Base-by-base conservation (phyloP, 306 rosid genomes). In the Lathyrus sativus region DNA sequence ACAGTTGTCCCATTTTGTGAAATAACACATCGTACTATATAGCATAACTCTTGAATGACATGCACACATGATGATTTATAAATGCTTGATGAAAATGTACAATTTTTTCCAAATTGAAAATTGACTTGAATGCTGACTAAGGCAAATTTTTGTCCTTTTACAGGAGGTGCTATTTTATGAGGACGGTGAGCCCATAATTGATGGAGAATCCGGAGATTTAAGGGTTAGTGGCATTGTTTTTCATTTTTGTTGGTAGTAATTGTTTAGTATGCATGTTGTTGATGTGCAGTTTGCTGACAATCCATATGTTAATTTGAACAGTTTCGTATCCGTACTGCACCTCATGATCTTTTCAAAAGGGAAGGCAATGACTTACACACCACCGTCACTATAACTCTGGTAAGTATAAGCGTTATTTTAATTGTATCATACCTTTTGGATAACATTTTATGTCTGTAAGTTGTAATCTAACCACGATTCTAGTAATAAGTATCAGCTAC, bases 111-210 rank as follows among this genome's bases (percentile, higher is more conserved):
- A 12, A 42, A 24, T 38, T 55, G 14, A 48, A 19, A 29, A 56
- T 22, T 33, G 26, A 38, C 24, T 59, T 33, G 19, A 57, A 73
- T 50, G 39, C 71, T 50, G 33, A 18, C 7, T 39, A 41, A 37
- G 43, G 62, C 65, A 79, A 48, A 69, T 62, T 68, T 7, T 55
- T 66, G 11, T 57, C 62, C 55, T 78, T 71, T 54, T 28, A 9
- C 83, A 90, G 99, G 99, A 93, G 85, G 92, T 93, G 70, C 84
- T 87, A 55, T 93, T 93, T 81, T 93, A 90, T 75, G 99, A 93
- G 84, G 99, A 93, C 69, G 99, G 99, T 12, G 99, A 93, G 77
- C 95, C 99, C 69, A 85, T 74, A 80, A 78, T 90, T 51, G 99
- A 93, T 56, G 99, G 97, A 72, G 99, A 93, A 85, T 63, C 96